Evolutionary conservation across 352 stramenopile species (phyloP).

Genomic region (Pythium aquatile): DNA sequence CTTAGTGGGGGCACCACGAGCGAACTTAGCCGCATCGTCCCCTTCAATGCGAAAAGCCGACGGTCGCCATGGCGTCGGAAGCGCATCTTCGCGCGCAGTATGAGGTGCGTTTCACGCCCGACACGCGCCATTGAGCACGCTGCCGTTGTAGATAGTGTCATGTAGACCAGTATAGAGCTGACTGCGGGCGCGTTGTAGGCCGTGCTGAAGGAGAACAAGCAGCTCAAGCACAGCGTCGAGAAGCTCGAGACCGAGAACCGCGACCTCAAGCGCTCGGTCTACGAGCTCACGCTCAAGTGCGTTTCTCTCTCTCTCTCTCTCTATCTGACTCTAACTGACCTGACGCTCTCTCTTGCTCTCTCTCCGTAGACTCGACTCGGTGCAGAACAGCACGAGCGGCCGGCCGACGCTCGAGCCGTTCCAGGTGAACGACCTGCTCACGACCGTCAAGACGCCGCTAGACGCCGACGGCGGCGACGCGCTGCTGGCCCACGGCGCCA

Average conservation of each 20-base stretch:
- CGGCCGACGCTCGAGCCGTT: constrained; percentile 51
- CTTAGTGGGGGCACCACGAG: constrained; percentile 7
- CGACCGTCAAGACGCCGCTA: constrained; percentile 35
- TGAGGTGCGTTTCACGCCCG: constrained; percentile 41
- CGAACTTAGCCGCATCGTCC: too few relatives aligned
- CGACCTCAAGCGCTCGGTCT: constrained; percentile 90
- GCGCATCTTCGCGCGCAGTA: constrained; percentile 80
- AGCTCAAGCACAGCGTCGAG: constrained; percentile 78
- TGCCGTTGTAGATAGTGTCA: background rate
- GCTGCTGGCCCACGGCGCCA: constrained; percentile 40
- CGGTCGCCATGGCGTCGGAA: constrained; percentile 65
- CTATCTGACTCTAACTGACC: background rate
- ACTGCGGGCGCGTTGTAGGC: constrained; percentile 27
- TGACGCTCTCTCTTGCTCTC: background rate
- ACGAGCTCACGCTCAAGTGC: constrained; percentile 87
- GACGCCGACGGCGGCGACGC: constrained; percentile 34
- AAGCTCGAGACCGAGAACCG: constrained; percentile 87
- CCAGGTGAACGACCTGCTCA: constrained; percentile 65
- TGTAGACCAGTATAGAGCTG: constrained; percentile 1
- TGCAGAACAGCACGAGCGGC: constrained; percentile 31
- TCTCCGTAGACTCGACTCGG: constrained; percentile 59
- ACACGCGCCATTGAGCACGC: background rate
- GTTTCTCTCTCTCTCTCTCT: too few relatives aligned
- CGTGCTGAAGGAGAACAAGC: constrained; percentile 83
- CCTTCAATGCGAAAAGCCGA: background rate